A percentile compares a stretch with the other conserved stretches of the same genome.
Conservation (phyloP, 2,329 filamentous ascomycete species). For the Cercospora sesami region DNA sequence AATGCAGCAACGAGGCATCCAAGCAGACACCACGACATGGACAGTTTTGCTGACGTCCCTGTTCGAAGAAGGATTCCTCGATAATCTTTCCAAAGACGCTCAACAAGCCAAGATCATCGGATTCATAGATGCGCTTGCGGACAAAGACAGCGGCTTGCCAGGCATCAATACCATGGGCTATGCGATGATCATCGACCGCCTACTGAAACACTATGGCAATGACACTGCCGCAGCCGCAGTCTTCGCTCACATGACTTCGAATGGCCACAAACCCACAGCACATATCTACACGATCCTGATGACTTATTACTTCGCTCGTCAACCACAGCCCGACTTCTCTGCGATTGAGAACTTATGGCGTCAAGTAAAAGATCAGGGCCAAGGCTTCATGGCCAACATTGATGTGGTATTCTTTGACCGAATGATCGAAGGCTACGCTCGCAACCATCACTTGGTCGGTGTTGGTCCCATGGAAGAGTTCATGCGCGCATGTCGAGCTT, state of each 20-base stretch:
- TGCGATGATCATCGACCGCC: slow-evolving; percentile 66
- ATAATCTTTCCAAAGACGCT: slow-evolving; percentile 46
- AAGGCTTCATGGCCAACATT: slow-evolving; percentile 24
- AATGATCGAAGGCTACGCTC: slow-evolving; percentile 66
- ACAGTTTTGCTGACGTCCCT: slow-evolving; percentile 67
- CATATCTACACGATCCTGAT: slow-evolving; percentile 75
- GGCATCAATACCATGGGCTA: slow-evolving; percentile 63
- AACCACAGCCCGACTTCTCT: slow-evolving; percentile 57
- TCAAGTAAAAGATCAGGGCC: slow-evolving; percentile 43
- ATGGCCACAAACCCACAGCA: slow-evolving; percentile 56
- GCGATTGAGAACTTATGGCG: slow-evolving; percentile 62
- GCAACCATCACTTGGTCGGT: slow-evolving; percentile 48
- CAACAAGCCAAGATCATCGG: slow-evolving; percentile 57
- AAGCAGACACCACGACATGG: slow-evolving; percentile 62
- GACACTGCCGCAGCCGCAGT: slow-evolving; percentile 58
- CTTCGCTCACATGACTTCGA: slow-evolving; percentile 60
- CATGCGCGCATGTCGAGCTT: slow-evolving; percentile 41
- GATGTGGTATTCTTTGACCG: slow-evolving; percentile 69
- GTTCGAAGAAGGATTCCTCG: slow-evolving; percentile 53
- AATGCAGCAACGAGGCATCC: slow-evolving; percentile 48
- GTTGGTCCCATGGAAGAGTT: slow-evolving; percentile 48
- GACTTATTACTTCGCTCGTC: slow-evolving; percentile 61
- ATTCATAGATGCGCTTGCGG: slow-evolving; percentile 59
- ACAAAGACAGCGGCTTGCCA: slow-evolving; percentile 51
- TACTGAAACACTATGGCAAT: slow-evolving; percentile 55